These are phyloP conservation scores for Echria macrotheca DNA, from an alignment of 495 filamentous ascomycete genomes.

Conservation along the genomic window DNA sequence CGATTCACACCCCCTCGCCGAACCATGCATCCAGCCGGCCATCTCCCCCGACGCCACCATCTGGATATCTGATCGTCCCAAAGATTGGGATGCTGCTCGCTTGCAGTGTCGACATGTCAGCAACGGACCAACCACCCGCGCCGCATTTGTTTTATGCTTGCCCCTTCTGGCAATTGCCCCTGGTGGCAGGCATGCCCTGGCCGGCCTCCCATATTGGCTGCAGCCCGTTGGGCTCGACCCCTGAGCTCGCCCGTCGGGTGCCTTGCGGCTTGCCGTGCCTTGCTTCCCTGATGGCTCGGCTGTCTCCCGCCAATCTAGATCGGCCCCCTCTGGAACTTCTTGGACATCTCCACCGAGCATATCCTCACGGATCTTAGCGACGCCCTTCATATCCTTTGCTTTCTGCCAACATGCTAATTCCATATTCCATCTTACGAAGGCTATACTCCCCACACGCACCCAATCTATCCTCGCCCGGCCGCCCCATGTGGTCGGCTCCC, in stretches of 20 bases:
- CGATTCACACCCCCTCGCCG: constrained; percentile 5
- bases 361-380: constrained; percentile 23
- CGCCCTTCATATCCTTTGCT: constrained; percentile 22
- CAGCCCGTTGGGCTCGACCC: background rate
- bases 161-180: constrained; percentile 1
- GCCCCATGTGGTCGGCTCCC: constrained; percentile 15
- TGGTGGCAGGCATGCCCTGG: background rate
- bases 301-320: constrained; percentile 1
- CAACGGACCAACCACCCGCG: constrained; percentile 7
- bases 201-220: constrained; percentile 8
- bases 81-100: no score
- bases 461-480: constrained; percentile 24
- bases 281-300: background rate
- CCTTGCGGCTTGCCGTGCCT: background rate
- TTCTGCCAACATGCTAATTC: constrained; percentile 21
- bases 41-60: constrained; percentile 5
- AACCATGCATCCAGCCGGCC: constrained; percentile 18
- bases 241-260: constrained; percentile 2
- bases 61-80: no score
- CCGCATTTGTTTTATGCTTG: constrained; percentile 6
- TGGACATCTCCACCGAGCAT: constrained; percentile 17
- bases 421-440: constrained; percentile 21
- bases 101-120: background rate
- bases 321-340: constrained; percentile 4
- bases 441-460: constrained; percentile 25